Conservation (phyloP, 257 asterid genomes). For the Leptodermis oblonga region DNA sequence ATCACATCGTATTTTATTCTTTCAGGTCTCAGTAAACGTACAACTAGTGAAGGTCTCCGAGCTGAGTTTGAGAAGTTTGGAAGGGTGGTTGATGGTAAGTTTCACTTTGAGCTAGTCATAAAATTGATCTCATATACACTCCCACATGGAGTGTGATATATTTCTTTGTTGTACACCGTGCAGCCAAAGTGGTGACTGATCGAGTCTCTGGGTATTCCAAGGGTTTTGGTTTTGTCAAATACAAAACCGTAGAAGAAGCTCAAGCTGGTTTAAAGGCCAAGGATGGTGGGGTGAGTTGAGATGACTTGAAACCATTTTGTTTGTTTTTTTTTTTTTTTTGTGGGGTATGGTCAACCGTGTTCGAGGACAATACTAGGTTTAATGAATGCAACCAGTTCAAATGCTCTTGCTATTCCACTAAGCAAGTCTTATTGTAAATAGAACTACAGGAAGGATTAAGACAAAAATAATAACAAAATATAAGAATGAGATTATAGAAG, state of each 20-base stretch:
- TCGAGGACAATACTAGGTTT: neutral
- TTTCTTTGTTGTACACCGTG: slow-evolving; percentile 21
- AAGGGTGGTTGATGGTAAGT: slow-evolving; percentile 63
- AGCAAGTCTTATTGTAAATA: neutral
- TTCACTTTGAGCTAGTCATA: neutral
- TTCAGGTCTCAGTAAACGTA: slow-evolving; percentile 89
- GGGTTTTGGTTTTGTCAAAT: slow-evolving; percentile 82
- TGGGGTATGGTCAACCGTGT: too few relatives aligned
- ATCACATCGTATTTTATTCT: slow-evolving; percentile 20
- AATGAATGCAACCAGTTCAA: neutral
- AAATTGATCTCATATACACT: neutral
- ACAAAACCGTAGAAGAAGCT: slow-evolving; percentile 63
- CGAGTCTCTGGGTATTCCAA: slow-evolving; percentile 76
- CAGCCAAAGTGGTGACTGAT: slow-evolving; percentile 86
- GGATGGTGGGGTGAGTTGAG: slow-evolving; percentile 71
- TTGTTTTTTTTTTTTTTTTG: too few relatives aligned
- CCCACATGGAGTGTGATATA: neutral
- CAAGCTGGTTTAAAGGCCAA: slow-evolving; percentile 70
- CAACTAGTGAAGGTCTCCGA: slow-evolving; percentile 76
- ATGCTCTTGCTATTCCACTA: neutral
- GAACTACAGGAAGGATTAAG: neutral
- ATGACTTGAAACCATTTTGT: neutral
- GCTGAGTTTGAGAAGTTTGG: slow-evolving; percentile 73
- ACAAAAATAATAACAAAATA: neutral
- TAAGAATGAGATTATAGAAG: neutral